Evolutionary conservation across 75 land plant species (phyloP).

Genomic region (Pinus albicaulis): DNA sequence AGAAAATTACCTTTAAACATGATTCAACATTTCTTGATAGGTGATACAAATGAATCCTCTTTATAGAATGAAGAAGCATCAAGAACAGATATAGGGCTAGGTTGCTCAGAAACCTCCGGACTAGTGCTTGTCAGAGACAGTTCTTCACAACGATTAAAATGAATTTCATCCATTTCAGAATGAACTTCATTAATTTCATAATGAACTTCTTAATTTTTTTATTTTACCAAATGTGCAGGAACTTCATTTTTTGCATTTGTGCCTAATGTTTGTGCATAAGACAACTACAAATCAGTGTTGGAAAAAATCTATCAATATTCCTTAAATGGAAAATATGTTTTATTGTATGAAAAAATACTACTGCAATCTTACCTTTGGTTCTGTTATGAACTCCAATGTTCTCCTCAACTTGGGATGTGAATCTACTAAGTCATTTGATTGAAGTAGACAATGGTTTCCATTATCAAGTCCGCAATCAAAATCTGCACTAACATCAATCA

Average conservation of each 20-base stretch:
- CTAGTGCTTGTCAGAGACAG: neutral
- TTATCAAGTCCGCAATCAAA: conserved; percentile 4
- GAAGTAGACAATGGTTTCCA: neutral
- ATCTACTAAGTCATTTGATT: conserved; percentile 2
- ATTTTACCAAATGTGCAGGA: neutral
- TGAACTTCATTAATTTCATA: neutral
- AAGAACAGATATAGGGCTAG: conserved; percentile 82
- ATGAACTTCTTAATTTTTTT: neutral
- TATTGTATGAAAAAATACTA: neutral
- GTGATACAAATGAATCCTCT: conserved; percentile 47
- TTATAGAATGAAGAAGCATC: conserved; percentile 47
- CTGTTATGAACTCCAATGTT: conserved; percentile 1
- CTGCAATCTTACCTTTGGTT: neutral
- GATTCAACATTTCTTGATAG: conserved; percentile 30
- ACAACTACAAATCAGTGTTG: neutral
- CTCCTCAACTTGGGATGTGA: conserved; percentile 1
- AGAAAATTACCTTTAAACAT: conserved; percentile 39
- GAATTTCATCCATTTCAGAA: conserved; percentile 2
- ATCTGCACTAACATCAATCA: conserved; percentile 1
- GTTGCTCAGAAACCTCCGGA: conserved; percentile 40
- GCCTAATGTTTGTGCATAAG: neutral
- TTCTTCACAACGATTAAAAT: conserved; percentile 9
- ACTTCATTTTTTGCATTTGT: neutral
- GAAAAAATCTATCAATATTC: neutral
- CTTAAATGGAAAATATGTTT: neutral